Evolutionary conservation across 2,329 filamentous ascomycete species (phyloP).

Genomic region (Arachnopeziza araneosa): DNA sequence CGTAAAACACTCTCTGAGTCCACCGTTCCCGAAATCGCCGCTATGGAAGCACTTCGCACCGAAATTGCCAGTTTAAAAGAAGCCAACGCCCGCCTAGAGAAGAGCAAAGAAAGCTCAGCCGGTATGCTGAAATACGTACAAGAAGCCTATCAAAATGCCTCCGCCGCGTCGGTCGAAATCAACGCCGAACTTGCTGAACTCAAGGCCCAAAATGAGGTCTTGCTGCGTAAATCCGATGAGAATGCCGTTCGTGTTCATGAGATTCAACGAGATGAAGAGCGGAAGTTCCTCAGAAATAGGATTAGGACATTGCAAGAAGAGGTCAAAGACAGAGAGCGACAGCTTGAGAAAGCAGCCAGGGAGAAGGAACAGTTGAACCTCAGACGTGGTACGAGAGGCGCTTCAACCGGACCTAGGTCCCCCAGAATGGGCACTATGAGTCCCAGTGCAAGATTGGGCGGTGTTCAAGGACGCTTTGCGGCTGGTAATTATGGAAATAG

Average conservation of each 20-base stretch:
- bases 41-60: conserved; percentile 36
- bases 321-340: conserved; percentile 31
- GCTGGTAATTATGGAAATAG: neutral
- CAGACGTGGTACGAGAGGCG: conserved; percentile 29
- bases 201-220: conserved; percentile 10
- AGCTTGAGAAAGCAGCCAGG: conserved; percentile 29
- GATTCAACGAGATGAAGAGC: conserved; percentile 19
- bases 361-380: conserved; percentile 37
- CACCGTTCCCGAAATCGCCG: conserved; percentile 34
- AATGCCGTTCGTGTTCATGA: conserved; percentile 27
- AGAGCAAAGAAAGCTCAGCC: conserved; percentile 11
- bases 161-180: conserved; percentile 16
- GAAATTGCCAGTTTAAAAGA: conserved; percentile 26
- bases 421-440: conserved; percentile 28
- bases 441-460: conserved; percentile 5
- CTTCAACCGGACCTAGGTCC: conserved; percentile 24
- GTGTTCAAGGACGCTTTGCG: neutral
- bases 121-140: conserved; percentile 27
- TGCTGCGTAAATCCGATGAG: conserved; percentile 20
- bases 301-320: conserved; percentile 30
- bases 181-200: conserved; percentile 15
- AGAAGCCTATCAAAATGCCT: conserved; percentile 27
- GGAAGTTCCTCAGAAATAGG: conserved; percentile 19
- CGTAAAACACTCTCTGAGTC: conserved; percentile 23
- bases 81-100: conserved; percentile 21